Percentiles rank a stretch among this genome's conserved stretches.
phyloP scores from a whole-genome alignment of 129 eudicot genomes.

The Flaveria sonorensis region DNA sequence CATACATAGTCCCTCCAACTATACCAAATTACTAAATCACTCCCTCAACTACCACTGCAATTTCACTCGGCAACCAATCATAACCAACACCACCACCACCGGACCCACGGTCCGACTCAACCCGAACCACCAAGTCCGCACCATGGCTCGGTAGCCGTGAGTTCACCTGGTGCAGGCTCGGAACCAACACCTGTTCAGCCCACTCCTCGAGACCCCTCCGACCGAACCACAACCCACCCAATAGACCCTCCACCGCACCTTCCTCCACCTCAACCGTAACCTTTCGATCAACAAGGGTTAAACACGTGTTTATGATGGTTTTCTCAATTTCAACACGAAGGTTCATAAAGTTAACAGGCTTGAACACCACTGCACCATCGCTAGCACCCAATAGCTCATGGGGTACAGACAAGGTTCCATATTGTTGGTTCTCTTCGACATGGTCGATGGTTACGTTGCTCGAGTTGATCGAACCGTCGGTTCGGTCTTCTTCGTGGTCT shows the following conservation, averaged over 20 bases:
- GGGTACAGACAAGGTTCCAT: constrained; percentile 56
- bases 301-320: constrained; percentile 51
- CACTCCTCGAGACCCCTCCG: constrained; percentile 57
- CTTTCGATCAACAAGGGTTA: constrained; percentile 43
- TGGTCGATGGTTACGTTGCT: constrained; percentile 79
- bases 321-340: constrained; percentile 63
- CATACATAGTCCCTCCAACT: constrained; percentile 22
- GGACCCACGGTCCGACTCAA: constrained; percentile 46
- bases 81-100: constrained; percentile 38
- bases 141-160: constrained; percentile 18
- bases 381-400: constrained; percentile 58
- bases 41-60: constrained; percentile 54
- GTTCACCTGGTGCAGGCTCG: constrained; percentile 51
- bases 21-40: constrained; percentile 21
- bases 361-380: constrained; percentile 77
- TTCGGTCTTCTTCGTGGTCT: constrained; percentile 61
- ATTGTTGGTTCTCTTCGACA: constrained; percentile 58
- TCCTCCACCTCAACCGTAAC: constrained; percentile 56
- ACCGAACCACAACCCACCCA: constrained; percentile 80
- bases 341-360: constrained; percentile 52
- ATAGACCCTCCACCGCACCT: constrained; percentile 57
- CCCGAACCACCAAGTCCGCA: constrained; percentile 43
- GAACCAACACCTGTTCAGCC: constrained; percentile 55
- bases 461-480: constrained; percentile 71
- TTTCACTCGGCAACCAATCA: constrained; percentile 74